Base-by-base conservation (phyloP, 306 rosid genomes). In the Cicer bijugum region DNA sequence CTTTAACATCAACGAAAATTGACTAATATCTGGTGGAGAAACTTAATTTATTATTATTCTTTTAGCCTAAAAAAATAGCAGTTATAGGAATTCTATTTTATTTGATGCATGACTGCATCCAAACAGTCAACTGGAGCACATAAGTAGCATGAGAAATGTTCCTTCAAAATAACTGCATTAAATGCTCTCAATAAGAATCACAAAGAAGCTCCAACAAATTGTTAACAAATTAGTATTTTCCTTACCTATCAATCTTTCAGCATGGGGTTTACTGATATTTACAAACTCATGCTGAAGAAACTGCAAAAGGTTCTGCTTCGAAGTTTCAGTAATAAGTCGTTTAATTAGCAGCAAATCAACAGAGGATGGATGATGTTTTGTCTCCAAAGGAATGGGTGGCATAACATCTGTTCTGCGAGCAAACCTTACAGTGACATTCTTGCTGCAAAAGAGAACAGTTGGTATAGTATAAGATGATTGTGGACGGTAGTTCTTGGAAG, bases 231-330 rank as follows among this genome's bases (percentile, higher is more conserved):
- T 71, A 67, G 42, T 15, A 19, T 62, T 51, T 68, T 68, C 63
- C 82, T 85, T 73, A 89, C 98, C 98, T 59, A 93, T 93, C 76
- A 93, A 81, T 65, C 98, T 82, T 78, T 93, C 97, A 12, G 98
- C 98, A 82, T 80, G 82, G 59, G 97, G 44, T 87, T 91, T 93
- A 67, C 88, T 89, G 81, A 93, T 86, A 78, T 93, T 91, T 56
- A 93, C 94, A 76, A 91, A 91, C 67, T 91, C 98, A 82, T 85
- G 96, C 88, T 93, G 98, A 85, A 93, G 87, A 84, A 93, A 93
- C 89, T 91, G 98, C 76, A 89, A 65, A 76, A 93, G 91, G 81
- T 82, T 91, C 82, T 85, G 96, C 84, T 91, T 91, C 5, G 90
- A 81, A 62, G 97, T 91, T 82, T 93, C 98, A 12, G 93, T 56